Conservation (phyloP, 2,329 filamentous ascomycete species). For the Diaporthe aspalathi region DNA sequence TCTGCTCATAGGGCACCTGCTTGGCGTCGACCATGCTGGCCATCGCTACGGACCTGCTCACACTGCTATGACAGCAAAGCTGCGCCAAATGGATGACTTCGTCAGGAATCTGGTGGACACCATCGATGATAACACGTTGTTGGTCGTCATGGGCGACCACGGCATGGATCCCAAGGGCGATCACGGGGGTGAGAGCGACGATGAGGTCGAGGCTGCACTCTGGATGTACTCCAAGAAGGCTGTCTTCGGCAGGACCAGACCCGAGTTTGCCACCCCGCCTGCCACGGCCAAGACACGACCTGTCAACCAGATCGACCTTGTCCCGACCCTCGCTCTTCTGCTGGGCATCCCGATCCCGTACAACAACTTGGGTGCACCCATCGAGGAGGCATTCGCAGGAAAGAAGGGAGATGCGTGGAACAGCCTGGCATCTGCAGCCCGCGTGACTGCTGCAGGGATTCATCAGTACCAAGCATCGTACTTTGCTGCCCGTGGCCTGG, state of each 20-base stretch:
- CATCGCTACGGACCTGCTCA: conserved; percentile 96
- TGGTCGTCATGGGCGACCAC: conserved; percentile 99
- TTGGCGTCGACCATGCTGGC: conserved; percentile 96
- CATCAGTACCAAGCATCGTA: conserved; percentile 91
- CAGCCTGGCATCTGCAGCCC: conserved; percentile 81
- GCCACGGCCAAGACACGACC: conserved; percentile 81
- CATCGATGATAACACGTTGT: conserved; percentile 85
- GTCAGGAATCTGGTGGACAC: conserved; percentile 76
- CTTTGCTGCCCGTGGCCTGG: conserved; percentile 75
- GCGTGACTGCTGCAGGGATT: conserved; percentile 85
- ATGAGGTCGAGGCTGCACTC: conserved; percentile 91
- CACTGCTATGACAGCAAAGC: conserved; percentile 88
- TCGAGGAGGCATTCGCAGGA: conserved; percentile 91
- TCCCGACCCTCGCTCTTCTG: conserved; percentile 89
- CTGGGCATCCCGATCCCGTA: conserved; percentile 94
- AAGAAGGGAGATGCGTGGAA: conserved; percentile 75
- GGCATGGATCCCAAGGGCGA: conserved; percentile 98
- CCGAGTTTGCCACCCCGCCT: conserved; percentile 68
- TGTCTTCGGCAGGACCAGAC: conserved; percentile 81
- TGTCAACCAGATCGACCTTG: conserved; percentile 90
- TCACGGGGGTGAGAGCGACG: conserved; percentile 97
- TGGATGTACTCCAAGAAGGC: conserved; percentile 98
- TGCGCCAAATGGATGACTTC: conserved; percentile 89
- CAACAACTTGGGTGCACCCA: conserved; percentile 93
- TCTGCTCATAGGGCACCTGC: conserved; percentile 91